A percentile compares a stretch with the other conserved stretches of the same genome.
These are phyloP conservation scores for Ensete ventricosum DNA, from an alignment of 176 grass and related monocot genomes.

Conservation along the genomic window DNA sequence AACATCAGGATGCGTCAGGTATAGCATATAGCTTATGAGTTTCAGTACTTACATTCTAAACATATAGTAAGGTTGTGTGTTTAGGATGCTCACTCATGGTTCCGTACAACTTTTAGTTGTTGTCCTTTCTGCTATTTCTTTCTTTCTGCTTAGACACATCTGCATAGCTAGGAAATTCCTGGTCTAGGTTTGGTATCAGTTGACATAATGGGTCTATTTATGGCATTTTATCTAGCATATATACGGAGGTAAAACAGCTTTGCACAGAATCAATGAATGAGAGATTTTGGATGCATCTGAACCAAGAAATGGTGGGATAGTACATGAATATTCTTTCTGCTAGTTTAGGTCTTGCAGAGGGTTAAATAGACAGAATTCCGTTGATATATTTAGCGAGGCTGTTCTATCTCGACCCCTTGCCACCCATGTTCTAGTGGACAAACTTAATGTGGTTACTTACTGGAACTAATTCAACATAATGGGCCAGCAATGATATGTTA, in stretches of 20 bases:
- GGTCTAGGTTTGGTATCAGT: neutral
- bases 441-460: too few species aligned
- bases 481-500: neutral
- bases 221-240: neutral
- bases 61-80: neutral
- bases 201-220: neutral
- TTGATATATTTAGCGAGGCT: too few species aligned
- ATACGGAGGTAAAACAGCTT: neutral
- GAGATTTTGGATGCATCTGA: neutral
- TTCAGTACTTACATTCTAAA: neutral
- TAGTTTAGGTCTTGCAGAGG: too few species aligned
- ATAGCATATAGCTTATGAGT: neutral
- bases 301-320: neutral
- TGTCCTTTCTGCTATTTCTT: neutral
- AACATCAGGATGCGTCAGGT: neutral
- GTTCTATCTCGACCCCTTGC: too few species aligned
- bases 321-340: neutral
- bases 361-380: too few species aligned
- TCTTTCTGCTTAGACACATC: neutral
- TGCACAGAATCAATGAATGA: neutral
- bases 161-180: neutral
- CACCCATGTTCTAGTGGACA: too few species aligned
- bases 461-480: too few species aligned
- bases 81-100: neutral
- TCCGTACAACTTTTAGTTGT: neutral